A percentile compares a stretch with the other conserved stretches of the same genome.
These are phyloP conservation scores for Raddia distichophylla DNA, from an alignment of 176 grass and related monocot genomes.

Conservation along the genomic window DNA sequence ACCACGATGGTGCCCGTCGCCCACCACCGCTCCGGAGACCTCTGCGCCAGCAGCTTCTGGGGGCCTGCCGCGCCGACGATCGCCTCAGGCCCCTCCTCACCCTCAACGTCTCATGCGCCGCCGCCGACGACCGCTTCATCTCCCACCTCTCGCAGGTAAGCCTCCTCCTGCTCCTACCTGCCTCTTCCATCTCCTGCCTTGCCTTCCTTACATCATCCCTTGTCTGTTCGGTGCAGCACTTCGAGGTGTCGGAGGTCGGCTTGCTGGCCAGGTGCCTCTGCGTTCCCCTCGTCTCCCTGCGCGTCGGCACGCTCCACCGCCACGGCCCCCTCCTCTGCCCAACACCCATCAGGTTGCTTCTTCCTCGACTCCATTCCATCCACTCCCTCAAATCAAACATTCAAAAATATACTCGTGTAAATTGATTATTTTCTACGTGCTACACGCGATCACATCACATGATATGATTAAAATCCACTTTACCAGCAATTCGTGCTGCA, in stretches of 20 bases:
- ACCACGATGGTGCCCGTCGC: background rate
- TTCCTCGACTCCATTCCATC: no score
- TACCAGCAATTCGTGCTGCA: background rate
- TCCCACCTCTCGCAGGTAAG: constrained; percentile 76
- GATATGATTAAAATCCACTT: background rate
- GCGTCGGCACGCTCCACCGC: constrained; percentile 75
- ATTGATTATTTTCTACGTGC: background rate
- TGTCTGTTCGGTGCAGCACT: constrained; percentile 51
- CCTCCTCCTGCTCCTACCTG: background rate
- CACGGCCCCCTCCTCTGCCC: constrained; percentile 70
- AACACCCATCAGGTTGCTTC: constrained; percentile 55
- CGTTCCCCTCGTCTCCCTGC: constrained; percentile 82
- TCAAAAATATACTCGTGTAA: no score
- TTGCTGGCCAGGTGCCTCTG: constrained; percentile 86
- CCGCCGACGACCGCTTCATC: constrained; percentile 72
- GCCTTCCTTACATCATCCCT: background rate
- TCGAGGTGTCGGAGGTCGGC: constrained; percentile 76
- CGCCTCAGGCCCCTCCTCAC: constrained; percentile 60
- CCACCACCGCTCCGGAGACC: constrained; percentile 36
- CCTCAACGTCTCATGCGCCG: constrained; percentile 60
- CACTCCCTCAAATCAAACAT: no score
- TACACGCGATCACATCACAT: background rate
- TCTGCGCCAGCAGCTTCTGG: constrained; percentile 70
- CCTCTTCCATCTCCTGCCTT: no score
- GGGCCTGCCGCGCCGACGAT: constrained; percentile 92